A percentile compares a stretch with the other conserved stretches of the same genome.
phyloP scores from a whole-genome alignment of 805 yeast species.

The Danielozyma ontarioensis region DNA sequence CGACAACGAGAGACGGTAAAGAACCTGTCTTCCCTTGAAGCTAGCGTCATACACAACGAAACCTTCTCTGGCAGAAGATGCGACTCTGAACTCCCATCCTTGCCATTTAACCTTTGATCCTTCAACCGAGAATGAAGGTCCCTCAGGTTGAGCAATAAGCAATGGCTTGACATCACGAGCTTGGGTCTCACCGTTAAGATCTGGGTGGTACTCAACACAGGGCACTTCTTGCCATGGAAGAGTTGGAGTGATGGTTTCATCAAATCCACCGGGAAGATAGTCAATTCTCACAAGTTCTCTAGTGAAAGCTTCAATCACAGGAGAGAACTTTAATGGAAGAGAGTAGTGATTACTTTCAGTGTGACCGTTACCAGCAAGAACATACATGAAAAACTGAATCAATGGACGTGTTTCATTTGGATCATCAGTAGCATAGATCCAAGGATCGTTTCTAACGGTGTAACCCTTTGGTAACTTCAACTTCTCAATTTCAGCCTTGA shows the following conservation, averaged over 20 bases:
- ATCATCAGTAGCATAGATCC: slow-evolving; percentile 84
- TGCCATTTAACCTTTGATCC: slow-evolving; percentile 71
- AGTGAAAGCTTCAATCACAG: slow-evolving; percentile 62
- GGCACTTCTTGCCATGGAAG: slow-evolving; percentile 56
- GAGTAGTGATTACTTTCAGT: slow-evolving; percentile 73
- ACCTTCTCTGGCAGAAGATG: slow-evolving; percentile 73
- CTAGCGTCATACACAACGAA: slow-evolving; percentile 65
- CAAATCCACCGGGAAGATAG: slow-evolving; percentile 67
- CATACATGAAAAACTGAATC: slow-evolving; percentile 72
- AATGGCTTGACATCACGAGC: slow-evolving; percentile 64
- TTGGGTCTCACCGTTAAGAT: slow-evolving; percentile 48
- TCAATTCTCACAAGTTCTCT: slow-evolving; percentile 65
- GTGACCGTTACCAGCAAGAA: slow-evolving; percentile 58
- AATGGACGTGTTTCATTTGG: slow-evolving; percentile 54
- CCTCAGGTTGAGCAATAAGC: slow-evolving; percentile 69
- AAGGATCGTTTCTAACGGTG: slow-evolving; percentile 63
- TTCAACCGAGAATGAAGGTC: slow-evolving; percentile 60
- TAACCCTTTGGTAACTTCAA: slow-evolving; percentile 55
- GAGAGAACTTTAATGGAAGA: slow-evolving; percentile 66
- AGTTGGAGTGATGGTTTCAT: slow-evolving; percentile 54
- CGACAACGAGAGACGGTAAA: slow-evolving; percentile 67
- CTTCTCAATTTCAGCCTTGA: slow-evolving; percentile 61
- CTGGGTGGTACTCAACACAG: slow-evolving; percentile 71
- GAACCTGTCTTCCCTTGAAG: slow-evolving; percentile 71
- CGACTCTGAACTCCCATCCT: slow-evolving; percentile 76